phyloP scores from a whole-genome alignment of 208 protist species.

The Leishmania aethiopica region DNA sequence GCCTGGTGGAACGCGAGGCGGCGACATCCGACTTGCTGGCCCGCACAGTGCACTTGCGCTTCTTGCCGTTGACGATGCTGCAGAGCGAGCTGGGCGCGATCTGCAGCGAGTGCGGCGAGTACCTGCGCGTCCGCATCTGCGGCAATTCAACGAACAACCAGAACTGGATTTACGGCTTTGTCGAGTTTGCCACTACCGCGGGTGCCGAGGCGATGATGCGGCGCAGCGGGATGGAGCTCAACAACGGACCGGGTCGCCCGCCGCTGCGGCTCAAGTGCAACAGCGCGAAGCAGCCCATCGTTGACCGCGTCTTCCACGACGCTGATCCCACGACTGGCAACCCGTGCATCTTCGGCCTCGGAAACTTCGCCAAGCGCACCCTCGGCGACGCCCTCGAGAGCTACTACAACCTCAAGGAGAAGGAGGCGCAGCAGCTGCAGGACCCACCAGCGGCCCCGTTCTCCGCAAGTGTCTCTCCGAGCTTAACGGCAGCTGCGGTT shows the following conservation, averaged over 20 bases:
- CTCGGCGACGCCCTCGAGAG: conserved; percentile 71
- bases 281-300: conserved; percentile 62
- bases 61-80: conserved; percentile 57
- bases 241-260: conserved; percentile 46
- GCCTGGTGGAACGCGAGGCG: conserved; percentile 44
- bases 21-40: conserved; percentile 52
- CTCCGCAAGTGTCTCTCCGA: not conserved
- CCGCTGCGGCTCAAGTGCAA: conserved; percentile 68
- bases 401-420: conserved; percentile 74
- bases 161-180: conserved; percentile 76
- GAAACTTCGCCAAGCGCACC: conserved; percentile 61
- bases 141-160: conserved; percentile 52
- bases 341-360: conserved; percentile 64
- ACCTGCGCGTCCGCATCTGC: conserved; percentile 72
- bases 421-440: conserved; percentile 41
- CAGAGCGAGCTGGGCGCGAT: conserved; percentile 67
- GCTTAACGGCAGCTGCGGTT: not conserved
- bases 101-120: conserved; percentile 61
- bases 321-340: conserved; percentile 38
- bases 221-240: conserved; percentile 56
- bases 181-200: conserved; percentile 55
- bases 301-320: conserved; percentile 78
- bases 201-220: conserved; percentile 54
- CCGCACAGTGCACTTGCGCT: conserved; percentile 73
- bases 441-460: not conserved